These are phyloP conservation scores for Zoysia matrella DNA, from an alignment of 202 grass and related monocot species.

Conservation along the genomic window DNA sequence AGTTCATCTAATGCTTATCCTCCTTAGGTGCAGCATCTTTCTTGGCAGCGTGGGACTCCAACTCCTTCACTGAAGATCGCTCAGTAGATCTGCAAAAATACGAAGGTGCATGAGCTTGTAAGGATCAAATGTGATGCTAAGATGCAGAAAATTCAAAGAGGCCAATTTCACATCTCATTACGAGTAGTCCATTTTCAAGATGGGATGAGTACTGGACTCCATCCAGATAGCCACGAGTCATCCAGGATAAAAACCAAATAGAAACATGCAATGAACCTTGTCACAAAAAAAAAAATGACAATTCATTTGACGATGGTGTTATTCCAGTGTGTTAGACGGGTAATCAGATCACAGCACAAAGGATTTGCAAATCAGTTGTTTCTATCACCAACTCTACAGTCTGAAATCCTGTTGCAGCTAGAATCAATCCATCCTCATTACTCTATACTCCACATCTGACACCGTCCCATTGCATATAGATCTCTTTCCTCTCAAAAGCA, in stretches of 20 bases:
- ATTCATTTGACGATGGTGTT: not conserved
- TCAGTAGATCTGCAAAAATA: slow-evolving; percentile 58
- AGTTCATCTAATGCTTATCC: slow-evolving; percentile 64
- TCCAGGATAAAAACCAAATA: not conserved
- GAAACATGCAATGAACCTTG: not conserved
- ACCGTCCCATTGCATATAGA: too few species aligned
- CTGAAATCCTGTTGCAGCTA: not conserved
- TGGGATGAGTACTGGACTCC: not conserved
- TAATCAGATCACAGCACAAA: not conserved
- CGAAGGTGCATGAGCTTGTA: slow-evolving; percentile 8
- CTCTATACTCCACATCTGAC: not conserved
- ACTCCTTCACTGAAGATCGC: slow-evolving; percentile 62
- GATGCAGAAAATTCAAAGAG: not conserved
- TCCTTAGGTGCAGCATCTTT: slow-evolving; percentile 79
- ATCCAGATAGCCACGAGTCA: not conserved
- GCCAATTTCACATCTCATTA: not conserved
- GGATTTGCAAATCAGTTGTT: not conserved
- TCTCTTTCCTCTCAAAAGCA: too few species aligned
- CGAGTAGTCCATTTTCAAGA: not conserved
- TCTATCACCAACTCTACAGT: not conserved
- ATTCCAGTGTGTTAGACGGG: not conserved
- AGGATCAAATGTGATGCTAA: not conserved
- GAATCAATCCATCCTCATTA: not conserved
- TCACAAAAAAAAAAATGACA: not conserved
- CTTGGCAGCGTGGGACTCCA: slow-evolving; percentile 73